These are phyloP conservation scores for Collybia sp. DNA, from an alignment of 768 basidiomycete genomes.

Conservation along the genomic window DNA sequence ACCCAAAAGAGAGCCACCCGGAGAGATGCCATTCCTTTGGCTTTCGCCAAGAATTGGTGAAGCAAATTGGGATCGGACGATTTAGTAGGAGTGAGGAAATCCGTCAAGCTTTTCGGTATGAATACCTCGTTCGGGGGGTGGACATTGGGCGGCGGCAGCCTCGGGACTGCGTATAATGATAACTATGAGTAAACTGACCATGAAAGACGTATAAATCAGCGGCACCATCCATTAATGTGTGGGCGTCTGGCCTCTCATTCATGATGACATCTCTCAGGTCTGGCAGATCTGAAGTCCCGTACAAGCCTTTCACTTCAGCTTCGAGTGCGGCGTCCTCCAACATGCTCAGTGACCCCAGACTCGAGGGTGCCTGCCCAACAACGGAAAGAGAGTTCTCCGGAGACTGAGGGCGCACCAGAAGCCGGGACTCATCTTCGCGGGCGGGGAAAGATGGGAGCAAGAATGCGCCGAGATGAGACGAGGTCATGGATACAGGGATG, in stretches of 20 bases:
- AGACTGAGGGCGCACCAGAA: neutral
- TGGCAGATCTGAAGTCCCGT: neutral
- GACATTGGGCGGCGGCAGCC: constrained; percentile 46
- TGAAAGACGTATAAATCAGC: too few species aligned
- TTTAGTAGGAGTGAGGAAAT: constrained; percentile 21
- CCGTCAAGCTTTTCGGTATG: constrained; percentile 24
- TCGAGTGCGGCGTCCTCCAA: constrained; percentile 19
- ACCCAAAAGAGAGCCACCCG: constrained; percentile 64
- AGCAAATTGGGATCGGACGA: neutral
- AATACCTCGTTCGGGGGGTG: constrained; percentile 28
- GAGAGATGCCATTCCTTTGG: constrained; percentile 54
- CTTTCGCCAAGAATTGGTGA: constrained; percentile 42
- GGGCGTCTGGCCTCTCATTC: constrained; percentile 52
- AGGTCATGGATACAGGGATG: neutral
- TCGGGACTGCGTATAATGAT: constrained; percentile 50
- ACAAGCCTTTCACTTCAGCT: constrained; percentile 14
- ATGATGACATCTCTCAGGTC: constrained; percentile 37
- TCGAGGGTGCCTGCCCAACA: constrained; percentile 19
- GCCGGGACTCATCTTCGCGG: neutral
- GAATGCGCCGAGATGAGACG: neutral
- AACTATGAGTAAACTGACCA: neutral
- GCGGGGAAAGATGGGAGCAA: neutral
- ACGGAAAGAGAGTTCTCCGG: constrained; percentile 2
- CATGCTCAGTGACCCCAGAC: neutral
- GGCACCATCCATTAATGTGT: constrained; percentile 56